A percentile compares a stretch with the other conserved stretches of the same genome.
Evolutionary conservation across 2,329 filamentous ascomycete genomes (phyloP).

Genomic region (Alternaria hordeiaustralica): DNA sequence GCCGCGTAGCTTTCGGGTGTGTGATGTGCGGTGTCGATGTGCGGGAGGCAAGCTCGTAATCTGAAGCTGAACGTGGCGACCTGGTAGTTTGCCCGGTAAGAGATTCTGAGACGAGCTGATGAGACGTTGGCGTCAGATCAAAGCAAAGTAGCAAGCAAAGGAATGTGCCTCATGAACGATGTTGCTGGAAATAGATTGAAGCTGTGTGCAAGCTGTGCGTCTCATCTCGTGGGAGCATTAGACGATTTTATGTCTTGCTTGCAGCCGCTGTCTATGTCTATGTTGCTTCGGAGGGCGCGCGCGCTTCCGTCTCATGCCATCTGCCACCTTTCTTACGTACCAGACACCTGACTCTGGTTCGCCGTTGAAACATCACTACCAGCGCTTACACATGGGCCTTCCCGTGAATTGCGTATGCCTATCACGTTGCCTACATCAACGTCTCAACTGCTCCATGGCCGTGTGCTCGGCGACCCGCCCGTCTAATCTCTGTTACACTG

Average conservation of each 20-base stretch:
- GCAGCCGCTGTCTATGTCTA: slow-evolving; percentile 44
- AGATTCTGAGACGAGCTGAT: slow-evolving; percentile 38
- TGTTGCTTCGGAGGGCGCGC: slow-evolving; percentile 40
- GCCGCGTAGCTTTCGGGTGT: slow-evolving; percentile 25
- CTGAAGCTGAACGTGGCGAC: slow-evolving; percentile 33
- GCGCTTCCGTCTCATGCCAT: slow-evolving; percentile 44
- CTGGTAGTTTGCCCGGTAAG: slow-evolving; percentile 26
- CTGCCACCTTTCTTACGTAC: slow-evolving; percentile 36
- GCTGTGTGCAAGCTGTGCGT: slow-evolving; percentile 29
- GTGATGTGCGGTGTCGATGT: slow-evolving; percentile 34
- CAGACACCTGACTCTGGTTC: slow-evolving; percentile 39
- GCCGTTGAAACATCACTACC: slow-evolving; percentile 41
- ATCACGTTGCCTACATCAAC: slow-evolving; percentile 30
- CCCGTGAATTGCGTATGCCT: slow-evolving; percentile 29
- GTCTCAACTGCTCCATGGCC: slow-evolving; percentile 28
- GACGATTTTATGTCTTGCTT: slow-evolving; percentile 43
- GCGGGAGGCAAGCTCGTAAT: slow-evolving; percentile 32
- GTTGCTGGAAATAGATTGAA: slow-evolving; percentile 31
- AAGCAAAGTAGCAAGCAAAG: slow-evolving; percentile 20
- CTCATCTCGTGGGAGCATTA: slow-evolving; percentile 35
- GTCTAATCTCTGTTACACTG: slow-evolving; percentile 28
- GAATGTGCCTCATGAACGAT: slow-evolving; percentile 14
- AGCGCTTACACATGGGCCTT: slow-evolving; percentile 40
- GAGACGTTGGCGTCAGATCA: slow-evolving; percentile 29
- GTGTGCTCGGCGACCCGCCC: slow-evolving; percentile 26